phyloP scores from a whole-genome alignment of 108 stramenopile genomes.

The Heterococcus sp. region DNA sequence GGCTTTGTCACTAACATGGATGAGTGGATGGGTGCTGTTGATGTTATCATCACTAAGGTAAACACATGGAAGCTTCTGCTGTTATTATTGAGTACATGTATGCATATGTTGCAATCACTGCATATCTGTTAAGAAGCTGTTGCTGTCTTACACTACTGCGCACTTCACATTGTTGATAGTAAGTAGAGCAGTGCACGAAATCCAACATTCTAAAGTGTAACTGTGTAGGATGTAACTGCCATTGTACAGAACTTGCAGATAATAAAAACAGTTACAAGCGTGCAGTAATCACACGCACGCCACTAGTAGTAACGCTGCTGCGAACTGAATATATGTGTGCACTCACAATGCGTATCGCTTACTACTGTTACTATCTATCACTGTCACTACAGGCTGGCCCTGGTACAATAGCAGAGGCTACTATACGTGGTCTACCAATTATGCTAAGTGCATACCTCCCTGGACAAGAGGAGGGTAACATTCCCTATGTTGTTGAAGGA shows the following conservation, averaged over 20 bases:
- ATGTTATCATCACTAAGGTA: constrained; percentile 78
- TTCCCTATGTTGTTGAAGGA: constrained; percentile 77
- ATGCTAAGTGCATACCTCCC: constrained; percentile 84
- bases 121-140: neutral
- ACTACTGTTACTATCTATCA: neutral
- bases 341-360: too few relatives aligned
- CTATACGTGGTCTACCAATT: constrained; percentile 84
- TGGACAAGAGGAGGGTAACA: constrained; percentile 92
- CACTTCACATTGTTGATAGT: too few relatives aligned
- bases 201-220: too few relatives aligned
- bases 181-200: too few relatives aligned
- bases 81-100: neutral
- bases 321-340: too few relatives aligned
- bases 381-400: constrained; percentile 71
- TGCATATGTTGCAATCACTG: neutral
- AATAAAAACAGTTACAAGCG: too few relatives aligned
- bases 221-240: too few relatives aligned
- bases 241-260: too few relatives aligned
- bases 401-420: constrained; percentile 92
- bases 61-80: neutral
- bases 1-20: constrained; percentile 95
- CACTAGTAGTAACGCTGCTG: too few relatives aligned
- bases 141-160: too few relatives aligned
- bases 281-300: too few relatives aligned
- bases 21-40: constrained; percentile 87